Base-by-base conservation (phyloP, 2,329 filamentous ascomycete genomes). In the Cercospora sp. region DNA sequence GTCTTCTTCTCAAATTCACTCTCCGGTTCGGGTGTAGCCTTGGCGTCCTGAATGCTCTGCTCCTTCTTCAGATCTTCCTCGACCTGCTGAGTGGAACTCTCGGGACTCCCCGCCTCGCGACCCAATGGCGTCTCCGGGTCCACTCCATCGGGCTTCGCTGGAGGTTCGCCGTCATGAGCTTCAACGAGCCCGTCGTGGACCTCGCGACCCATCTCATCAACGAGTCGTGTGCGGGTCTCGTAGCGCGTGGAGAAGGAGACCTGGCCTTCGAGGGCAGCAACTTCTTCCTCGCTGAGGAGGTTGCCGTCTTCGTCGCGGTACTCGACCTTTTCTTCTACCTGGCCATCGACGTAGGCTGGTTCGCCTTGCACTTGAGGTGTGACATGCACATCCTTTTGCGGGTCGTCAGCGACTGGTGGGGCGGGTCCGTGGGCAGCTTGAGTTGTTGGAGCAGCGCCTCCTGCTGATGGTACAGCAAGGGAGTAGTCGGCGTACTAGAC, bases 281-380 rank as follows among this genome's bases (percentile, higher is more conserved):
- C 93, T 78, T 97, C 88, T 76, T 93, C 91, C 64, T 91, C 88
- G 76, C 94, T 84, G 33, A 99, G 87, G 33, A 98, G 79, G 77
- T 97, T 97, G 72, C 95, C 95, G 74, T 96, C 86, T 80, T 97
- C 92, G 79, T 98, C 95, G 64, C 95, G 91, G 82, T 97, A 99
- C 81, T 98, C 95, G 58, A 98, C 84, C 73, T 90, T 90, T 81
- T 97, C 91, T 80, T 96, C 91, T 73, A 83, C 31, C 30, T 61
- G 33, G 3, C 62, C 62, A 63, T 45, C 72, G 64, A 20, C 68
- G 67, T 5, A 58, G 2, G 73, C 73, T 13, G 74, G 78, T 16
- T 59, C 55, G 36, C 75, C 74, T 63, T 76, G 74, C 8, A 75
- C 77, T 5, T 75, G 74, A 1, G 77, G 74, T 3, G 78, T 80